These are phyloP conservation scores for Isatis lusitanica DNA, from an alignment of 441 rosid genomes.

Conservation along the genomic window DNA sequence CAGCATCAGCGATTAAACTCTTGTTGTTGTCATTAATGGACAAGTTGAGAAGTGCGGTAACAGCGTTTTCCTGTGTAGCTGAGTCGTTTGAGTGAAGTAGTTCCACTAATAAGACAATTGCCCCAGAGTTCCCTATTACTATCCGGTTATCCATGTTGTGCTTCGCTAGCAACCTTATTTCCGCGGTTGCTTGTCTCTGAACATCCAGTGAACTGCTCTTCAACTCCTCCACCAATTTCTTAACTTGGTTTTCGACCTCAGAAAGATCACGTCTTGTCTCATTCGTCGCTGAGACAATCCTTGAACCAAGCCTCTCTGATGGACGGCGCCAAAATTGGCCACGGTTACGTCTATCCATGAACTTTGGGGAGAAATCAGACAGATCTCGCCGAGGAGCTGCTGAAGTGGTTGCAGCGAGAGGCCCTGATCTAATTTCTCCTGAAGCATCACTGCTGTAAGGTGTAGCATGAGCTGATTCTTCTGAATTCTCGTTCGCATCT, in stretches of 20 bases:
- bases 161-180: constrained; percentile 73
- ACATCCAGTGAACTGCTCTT: constrained; percentile 56
- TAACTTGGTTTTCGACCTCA: constrained; percentile 67
- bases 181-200: constrained; percentile 61
- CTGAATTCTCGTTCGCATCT: constrained; percentile 63
- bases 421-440: constrained; percentile 64
- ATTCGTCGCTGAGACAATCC: constrained; percentile 63
- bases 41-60: constrained; percentile 91
- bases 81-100: constrained; percentile 65
- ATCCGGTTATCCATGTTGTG: constrained; percentile 88
- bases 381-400: constrained; percentile 51
- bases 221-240: constrained; percentile 71
- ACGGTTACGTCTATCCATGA: constrained; percentile 55
- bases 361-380: constrained; percentile 54
- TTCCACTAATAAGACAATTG: constrained; percentile 61
- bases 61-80: constrained; percentile 77
- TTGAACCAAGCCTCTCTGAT: constrained; percentile 67
- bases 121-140: constrained; percentile 83
- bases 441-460: constrained; percentile 70
- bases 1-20: constrained; percentile 70
- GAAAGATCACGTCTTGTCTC: constrained; percentile 75
- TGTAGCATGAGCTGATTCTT: constrained; percentile 52
- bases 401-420: constrained; percentile 43
- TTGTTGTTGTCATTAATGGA: constrained; percentile 93
- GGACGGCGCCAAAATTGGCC: constrained; percentile 74